These are phyloP conservation scores for Tolypocladium ovalisporum DNA, from an alignment of 2,329 filamentous ascomycete genomes.

Conservation along the genomic window DNA sequence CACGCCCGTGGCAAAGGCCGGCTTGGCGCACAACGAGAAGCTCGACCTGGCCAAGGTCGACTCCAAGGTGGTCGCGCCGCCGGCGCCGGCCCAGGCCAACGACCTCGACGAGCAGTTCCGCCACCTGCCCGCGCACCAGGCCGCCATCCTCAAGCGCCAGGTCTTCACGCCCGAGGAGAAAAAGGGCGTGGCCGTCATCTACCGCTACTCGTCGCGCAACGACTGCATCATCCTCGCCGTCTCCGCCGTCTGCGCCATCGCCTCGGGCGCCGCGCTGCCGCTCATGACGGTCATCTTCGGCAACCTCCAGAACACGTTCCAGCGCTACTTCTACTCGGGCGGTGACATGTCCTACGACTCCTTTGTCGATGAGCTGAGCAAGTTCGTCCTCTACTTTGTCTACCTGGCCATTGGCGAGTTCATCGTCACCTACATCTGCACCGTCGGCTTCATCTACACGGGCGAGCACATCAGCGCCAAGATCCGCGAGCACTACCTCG, in stretches of 20 bases:
- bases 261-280: conserved; percentile 63
- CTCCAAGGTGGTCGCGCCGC: conserved; percentile 9
- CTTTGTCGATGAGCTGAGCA: conserved; percentile 50
- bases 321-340: conserved; percentile 43
- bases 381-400: conserved; percentile 70
- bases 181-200: conserved; percentile 54
- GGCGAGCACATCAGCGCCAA: conserved; percentile 71
- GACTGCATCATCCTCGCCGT: conserved; percentile 55
- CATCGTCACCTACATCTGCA: conserved; percentile 64
- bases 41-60: conserved; percentile 7
- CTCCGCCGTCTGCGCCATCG: conserved; percentile 54
- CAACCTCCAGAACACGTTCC: conserved; percentile 61
- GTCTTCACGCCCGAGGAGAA: conserved; percentile 53
- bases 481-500: conserved; percentile 73
- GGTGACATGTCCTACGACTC: conserved; percentile 32
- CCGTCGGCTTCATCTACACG: conserved; percentile 81
- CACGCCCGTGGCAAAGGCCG: conserved; percentile 1
- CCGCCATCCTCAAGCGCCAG: conserved; percentile 56
- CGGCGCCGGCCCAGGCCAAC: conserved; percentile 15
- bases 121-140: conserved; percentile 56
- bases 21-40: not conserved
- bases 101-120: conserved; percentile 42
- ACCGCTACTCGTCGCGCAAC: conserved; percentile 56
- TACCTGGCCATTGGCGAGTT: conserved; percentile 80
- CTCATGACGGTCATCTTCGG: conserved; percentile 79